Percentiles rank a stretch among this genome's conserved stretches.
Evolutionary conservation across 768 basidiomycete genomes (phyloP).

Genomic region (Hemileccinum rubropunctum): DNA sequence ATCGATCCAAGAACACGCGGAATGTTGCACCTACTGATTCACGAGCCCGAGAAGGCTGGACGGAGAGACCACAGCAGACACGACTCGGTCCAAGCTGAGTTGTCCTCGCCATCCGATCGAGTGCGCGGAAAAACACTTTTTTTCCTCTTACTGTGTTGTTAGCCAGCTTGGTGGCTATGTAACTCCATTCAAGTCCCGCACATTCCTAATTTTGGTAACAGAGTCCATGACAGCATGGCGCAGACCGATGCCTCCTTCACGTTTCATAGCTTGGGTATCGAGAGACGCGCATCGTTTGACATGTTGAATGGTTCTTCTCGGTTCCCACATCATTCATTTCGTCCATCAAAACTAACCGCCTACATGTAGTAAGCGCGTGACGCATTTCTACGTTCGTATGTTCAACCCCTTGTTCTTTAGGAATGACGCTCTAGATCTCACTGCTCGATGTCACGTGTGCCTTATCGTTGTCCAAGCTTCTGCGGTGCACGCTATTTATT

Average conservation of each 20-base stretch:
- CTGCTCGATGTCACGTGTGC: neutral
- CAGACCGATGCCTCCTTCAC: conserved; percentile 3
- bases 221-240: conserved; percentile 3
- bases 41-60: neutral
- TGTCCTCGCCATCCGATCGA: neutral
- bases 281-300: conserved; percentile 1
- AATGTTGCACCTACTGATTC: neutral
- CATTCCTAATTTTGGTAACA: neutral
- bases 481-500: conserved; percentile 2
- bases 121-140: neutral
- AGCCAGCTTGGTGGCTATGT: neutral
- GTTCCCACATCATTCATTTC: neutral
- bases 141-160: neutral
- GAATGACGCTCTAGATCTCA: neutral
- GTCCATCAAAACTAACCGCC: conserved; percentile 4
- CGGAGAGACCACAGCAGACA: conserved; percentile 1
- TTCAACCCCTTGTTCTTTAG: neutral
- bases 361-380: conserved; percentile 1
- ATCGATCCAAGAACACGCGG: neutral
- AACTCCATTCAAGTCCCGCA: neutral
- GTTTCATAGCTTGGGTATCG: neutral
- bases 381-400: neutral
- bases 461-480: neutral
- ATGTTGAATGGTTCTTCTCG: conserved; percentile 1
- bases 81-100: neutral